phyloP scores from a whole-genome alignment of 2,329 filamentous ascomycete genomes.

The Fusarium sp. region DNA sequence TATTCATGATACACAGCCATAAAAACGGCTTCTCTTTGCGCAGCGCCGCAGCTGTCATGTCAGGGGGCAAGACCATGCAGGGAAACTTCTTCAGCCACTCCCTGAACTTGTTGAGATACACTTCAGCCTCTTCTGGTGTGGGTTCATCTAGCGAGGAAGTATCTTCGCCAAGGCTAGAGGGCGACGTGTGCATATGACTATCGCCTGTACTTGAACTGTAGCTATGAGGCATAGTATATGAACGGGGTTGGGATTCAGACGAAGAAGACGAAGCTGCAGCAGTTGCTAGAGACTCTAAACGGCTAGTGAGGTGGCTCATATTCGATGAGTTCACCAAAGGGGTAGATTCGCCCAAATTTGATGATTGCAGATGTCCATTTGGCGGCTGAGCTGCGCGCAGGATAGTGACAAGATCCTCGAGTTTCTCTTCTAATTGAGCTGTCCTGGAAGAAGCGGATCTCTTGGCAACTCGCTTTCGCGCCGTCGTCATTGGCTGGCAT shows the following conservation, averaged over 20 bases:
- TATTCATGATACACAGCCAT: conserved; percentile 62
- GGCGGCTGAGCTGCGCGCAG: conserved; percentile 52
- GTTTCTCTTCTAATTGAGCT: conserved; percentile 63
- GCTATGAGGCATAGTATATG: conserved; percentile 17
- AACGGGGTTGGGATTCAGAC: conserved; percentile 26
- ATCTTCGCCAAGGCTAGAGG: conserved; percentile 34
- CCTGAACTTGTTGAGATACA: conserved; percentile 57
- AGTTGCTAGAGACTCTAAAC: conserved; percentile 54
- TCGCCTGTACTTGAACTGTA: conserved; percentile 15
- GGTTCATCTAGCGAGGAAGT: conserved; percentile 47
- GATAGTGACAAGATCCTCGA: conserved; percentile 62
- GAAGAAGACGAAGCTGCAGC: conserved; percentile 52
- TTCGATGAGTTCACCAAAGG: conserved; percentile 27
- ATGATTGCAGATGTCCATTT: conserved; percentile 32
- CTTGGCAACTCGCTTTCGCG: conserved; percentile 54
- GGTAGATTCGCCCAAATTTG: conserved; percentile 14
- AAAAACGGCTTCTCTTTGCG: conserved; percentile 60
- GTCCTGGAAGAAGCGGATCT: conserved; percentile 54
- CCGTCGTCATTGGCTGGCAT: conserved; percentile 59
- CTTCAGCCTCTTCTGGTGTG: conserved; percentile 54
- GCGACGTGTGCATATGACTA: conserved; percentile 11
- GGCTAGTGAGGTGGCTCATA: conserved; percentile 43
- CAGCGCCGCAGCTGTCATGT: conserved; percentile 55
- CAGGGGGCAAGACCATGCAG: conserved; percentile 57
- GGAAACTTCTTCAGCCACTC: conserved; percentile 59